A percentile compares a stretch with the other conserved stretches of the same genome.
Conservation (phyloP, 768 basidiomycete genomes). For the Lentinula aciculospora region DNA sequence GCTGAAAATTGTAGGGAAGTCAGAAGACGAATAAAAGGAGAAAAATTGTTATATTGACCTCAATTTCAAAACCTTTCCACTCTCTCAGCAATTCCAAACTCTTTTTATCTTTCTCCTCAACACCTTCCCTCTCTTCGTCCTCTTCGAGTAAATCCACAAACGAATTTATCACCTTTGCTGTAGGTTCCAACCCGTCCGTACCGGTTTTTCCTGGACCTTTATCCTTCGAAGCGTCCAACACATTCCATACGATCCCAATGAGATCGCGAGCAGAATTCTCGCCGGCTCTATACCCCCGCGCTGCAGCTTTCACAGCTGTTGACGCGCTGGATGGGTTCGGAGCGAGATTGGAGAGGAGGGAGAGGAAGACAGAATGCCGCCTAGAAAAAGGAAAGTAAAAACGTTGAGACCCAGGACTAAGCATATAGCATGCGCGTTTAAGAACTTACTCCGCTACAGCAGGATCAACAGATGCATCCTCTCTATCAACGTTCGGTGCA, state of each 20-base stretch:
- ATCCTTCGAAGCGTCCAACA: conserved; percentile 35
- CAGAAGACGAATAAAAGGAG: background rate
- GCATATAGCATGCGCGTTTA: background rate
- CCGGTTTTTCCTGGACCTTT: background rate
- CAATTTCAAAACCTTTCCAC: conserved; percentile 81
- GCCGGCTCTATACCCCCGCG: conserved; percentile 69
- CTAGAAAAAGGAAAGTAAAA: conserved; percentile 21
- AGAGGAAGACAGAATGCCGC: conserved; percentile 26
- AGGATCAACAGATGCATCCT: conserved; percentile 34
- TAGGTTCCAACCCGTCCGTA: conserved; percentile 46
- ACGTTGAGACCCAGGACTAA: background rate
- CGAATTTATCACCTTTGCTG: conserved; percentile 65
- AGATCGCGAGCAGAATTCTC: conserved; percentile 83
- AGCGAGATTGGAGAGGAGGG: conserved; percentile 34
- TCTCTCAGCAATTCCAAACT: conserved; percentile 65
- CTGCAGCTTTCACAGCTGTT: conserved; percentile 64
- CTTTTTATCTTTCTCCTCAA: conserved; percentile 33
- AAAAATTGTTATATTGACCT: conserved; percentile 25
- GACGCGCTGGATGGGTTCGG: conserved; percentile 51
- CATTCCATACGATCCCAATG: conserved; percentile 84
- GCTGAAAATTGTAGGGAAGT: conserved; percentile 33
- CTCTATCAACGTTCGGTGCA: conserved; percentile 16
- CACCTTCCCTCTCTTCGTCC: conserved; percentile 36
- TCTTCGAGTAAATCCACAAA: conserved; percentile 78
- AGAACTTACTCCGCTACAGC: conserved; percentile 45